These are phyloP conservation scores for Fusarium sp. DNA, from an alignment of 2,329 filamentous ascomycete species.

Conservation along the genomic window DNA sequence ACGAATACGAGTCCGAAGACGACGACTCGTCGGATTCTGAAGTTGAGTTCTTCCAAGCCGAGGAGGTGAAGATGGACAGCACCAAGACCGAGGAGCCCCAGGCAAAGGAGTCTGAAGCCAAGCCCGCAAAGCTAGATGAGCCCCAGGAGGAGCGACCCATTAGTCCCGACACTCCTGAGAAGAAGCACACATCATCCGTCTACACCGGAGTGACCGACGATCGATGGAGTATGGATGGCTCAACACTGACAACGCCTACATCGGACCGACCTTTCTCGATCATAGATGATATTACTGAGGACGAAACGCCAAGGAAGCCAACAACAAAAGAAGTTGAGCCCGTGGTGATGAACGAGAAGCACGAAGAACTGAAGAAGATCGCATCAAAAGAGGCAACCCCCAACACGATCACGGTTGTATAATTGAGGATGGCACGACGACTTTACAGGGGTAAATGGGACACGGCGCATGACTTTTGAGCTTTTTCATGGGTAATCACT, in stretches of 20 bases:
- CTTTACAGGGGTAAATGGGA: conserved; percentile 41
- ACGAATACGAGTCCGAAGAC: conserved; percentile 2
- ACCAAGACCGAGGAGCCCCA: conserved; percentile 12
- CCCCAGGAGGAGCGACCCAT: conserved; percentile 43
- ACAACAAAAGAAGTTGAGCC: conserved; percentile 41
- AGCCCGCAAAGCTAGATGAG: conserved; percentile 10
- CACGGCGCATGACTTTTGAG: conserved; percentile 39
- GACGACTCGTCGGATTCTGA: conserved; percentile 42
- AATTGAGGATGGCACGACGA: conserved; percentile 41
- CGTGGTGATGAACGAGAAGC: conserved; percentile 42
- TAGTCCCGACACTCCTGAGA: conserved; percentile 48
- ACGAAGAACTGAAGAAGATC: conserved; percentile 41
- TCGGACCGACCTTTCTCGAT: conserved; percentile 54
- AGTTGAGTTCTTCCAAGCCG: conserved; percentile 36
- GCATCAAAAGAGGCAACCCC: conserved; percentile 44
- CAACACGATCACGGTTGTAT: conserved; percentile 47
- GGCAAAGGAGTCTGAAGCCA: conserved; percentile 3
- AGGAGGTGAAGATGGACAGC: conserved; percentile 28
- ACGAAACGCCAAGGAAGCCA: conserved; percentile 51
- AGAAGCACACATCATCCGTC: conserved; percentile 55
- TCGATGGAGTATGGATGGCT: conserved; percentile 55
- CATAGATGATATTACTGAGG: conserved; percentile 49
- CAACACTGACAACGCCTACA: conserved; percentile 55
- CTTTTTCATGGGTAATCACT: conserved; percentile 38
- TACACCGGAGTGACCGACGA: conserved; percentile 56